phyloP scores from a whole-genome alignment of 495 filamentous ascomycete species.

The Penicillium canescens region DNA sequence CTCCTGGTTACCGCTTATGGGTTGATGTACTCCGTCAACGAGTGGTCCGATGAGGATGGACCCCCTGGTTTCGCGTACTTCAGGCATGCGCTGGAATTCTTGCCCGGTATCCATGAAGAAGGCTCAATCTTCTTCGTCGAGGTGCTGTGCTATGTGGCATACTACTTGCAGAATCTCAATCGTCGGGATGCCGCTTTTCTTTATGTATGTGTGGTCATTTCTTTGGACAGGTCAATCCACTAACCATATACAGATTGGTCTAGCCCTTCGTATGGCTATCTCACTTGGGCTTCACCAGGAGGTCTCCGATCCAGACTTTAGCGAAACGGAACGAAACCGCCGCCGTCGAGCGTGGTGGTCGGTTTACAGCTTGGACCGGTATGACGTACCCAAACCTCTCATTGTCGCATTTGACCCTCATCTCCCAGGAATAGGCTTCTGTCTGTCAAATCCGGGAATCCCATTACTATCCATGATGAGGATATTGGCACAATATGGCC shows the following conservation, averaged over 20 bases:
- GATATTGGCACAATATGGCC: conserved; percentile 49
- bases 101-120: conserved; percentile 52
- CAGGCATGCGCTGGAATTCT: conserved; percentile 44
- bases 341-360: conserved; percentile 54
- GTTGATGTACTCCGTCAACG: conserved; percentile 52
- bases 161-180: conserved; percentile 55
- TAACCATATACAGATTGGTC: conserved; percentile 39
- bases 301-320: conserved; percentile 31
- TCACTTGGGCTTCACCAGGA: conserved; percentile 53
- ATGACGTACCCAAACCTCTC: background rate
- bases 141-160: conserved; percentile 49
- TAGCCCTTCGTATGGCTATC: conserved; percentile 54
- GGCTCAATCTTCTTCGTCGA: conserved; percentile 52
- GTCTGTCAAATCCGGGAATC: conserved; percentile 50
- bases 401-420: background rate
- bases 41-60: conserved; percentile 48
- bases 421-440: conserved; percentile 36
- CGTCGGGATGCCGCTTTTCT: conserved; percentile 49
- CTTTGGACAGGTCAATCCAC: background rate
- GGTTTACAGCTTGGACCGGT: conserved; percentile 51
- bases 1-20: conserved; percentile 52
- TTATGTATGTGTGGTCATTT: conserved; percentile 25
- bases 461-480: conserved; percentile 49
- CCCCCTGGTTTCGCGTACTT: conserved; percentile 54
- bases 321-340: conserved; percentile 38